Evolutionary conservation across 1,284 basidiomycete species (phyloP), one percentile per base, ranked within the genome.

Genomic region (Fereydounia khargensis): DNA sequence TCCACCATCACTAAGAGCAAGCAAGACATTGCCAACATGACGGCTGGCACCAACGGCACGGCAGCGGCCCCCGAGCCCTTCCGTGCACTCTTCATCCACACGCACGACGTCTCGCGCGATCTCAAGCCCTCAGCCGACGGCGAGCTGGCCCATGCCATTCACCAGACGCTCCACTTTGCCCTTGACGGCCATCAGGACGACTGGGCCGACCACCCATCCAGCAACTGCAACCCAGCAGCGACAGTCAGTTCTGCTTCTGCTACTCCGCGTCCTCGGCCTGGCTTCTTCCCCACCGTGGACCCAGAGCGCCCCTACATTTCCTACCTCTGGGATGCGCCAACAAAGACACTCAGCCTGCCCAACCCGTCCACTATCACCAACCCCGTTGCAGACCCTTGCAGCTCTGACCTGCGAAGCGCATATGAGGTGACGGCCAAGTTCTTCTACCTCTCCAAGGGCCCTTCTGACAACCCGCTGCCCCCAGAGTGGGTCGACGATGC

Each of bases 381-480:
- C 25, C 65, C 65, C 22, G 49, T 53, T 16, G 55, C 54, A 6
- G 65, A 67, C 32, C 65, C 65, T 8, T 67, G 65, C 39, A 47
- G 49, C n/a, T 54, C 56, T 2, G 61, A 64, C 19, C 49, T 51
- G 19, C 22, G 68, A 6, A 51, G 43, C 36, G 51, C 57, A 4
- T 67, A 64, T 42, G 68, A 71, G 36, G 66, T 71, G 20, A 71
- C 66, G 2, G 66, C 61, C 45, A 71, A 71, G 42, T 61, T 71
- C 46, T 71, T 69, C 58, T 65, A 55, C 27, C 54, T 71, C 34
- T 42, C 49, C 27, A n/a, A n/a, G n/a, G n/a, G n/a, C n/a, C 30
- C 33, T 9, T 22, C 20, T 11, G 21, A 31, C n/a, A 16, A n/a
- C 17, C n/a, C 18, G 10, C 33, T 40, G 18, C 35, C 42, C 1